phyloP scores from a whole-genome alignment of 495 filamentous ascomycete genomes.

The Penicillium mononematosum region DNA sequence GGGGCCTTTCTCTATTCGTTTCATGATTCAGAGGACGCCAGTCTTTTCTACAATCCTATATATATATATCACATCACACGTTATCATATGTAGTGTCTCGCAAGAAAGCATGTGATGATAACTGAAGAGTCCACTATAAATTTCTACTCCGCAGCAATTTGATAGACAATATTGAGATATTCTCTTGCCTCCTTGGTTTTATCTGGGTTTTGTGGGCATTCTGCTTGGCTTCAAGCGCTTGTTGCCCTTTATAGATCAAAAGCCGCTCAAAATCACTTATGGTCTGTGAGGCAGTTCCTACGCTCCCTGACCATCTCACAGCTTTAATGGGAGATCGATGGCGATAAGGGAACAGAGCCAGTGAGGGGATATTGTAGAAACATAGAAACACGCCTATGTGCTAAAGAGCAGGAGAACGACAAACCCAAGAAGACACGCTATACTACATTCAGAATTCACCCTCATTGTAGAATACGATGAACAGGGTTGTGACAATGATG shows the following conservation, averaged over 20 bases:
- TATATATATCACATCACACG: not conserved
- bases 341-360: not conserved
- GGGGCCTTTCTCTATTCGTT: not conserved
- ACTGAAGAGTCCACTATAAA: not conserved
- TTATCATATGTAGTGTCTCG: not conserved
- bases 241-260: not conserved
- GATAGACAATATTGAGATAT: not conserved
- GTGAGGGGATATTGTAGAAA: not conserved
- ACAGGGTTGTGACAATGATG: not conserved
- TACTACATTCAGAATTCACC: not conserved
- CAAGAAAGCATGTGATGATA: not conserved
- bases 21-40: not conserved
- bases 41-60: not conserved
- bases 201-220: not conserved
- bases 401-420: not conserved
- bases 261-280: not conserved
- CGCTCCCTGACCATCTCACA: not conserved
- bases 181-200: not conserved
- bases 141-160: not conserved
- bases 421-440: not conserved
- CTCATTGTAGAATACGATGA: not conserved
- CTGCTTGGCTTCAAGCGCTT: not conserved
- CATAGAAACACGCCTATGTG: not conserved
- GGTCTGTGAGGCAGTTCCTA: not conserved
- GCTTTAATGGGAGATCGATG: not conserved